Evolutionary conservation across 2,329 filamentous ascomycete genomes (phyloP), one percentile per base, ranked within the genome.

Genomic region (Paraphoma chrysanthemicola): DNA sequence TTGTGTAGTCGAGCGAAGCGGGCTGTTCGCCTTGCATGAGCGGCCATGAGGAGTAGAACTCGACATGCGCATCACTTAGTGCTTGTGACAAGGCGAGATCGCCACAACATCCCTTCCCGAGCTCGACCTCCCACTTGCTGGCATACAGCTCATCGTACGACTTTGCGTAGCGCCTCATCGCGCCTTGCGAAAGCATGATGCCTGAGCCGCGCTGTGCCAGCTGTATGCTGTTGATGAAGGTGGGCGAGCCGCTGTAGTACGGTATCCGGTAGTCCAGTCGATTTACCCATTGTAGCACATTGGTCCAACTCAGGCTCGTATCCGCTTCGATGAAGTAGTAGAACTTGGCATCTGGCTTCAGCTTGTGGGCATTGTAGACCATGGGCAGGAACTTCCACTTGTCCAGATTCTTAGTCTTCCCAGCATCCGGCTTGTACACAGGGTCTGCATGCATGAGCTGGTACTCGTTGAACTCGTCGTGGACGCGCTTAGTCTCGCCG

Each of bases 301-400:
- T 77, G 0, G 72, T 72, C 72, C 73, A 77, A 56, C 67, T 72
- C 18, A 77, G 43, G 16, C 62, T 67, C 12, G 75, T 76, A 43
- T 76, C 71, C 7, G 71, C 63, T 23, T 76, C 73, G 41, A 77
- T 71, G 64, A 77, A 75, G 43, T 74, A 51, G 55, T 70, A 72
- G 54, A 73, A 77, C 7, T 55, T 62, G 18, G 61, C 60, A 10
- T 59, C 42, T 8, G 73, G 72, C 2, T 63, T 66, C 57, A 77
- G 60, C 18, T 69, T 67, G 42, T 80, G 76, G 0, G 83, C 78
- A 62, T 82, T 79, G 62, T 84, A 81, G 2, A 83, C 80, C 76
- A 85, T 81, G 6, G 83, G 83, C 17, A 86, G 71, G 59, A 84
- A 83, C 67, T 86, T 86, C 83, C 83, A 86, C 62, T 86, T 86